Conservation (phyloP, 2,329 filamentous ascomycete genomes). For the Grosmannia serpens region DNA sequence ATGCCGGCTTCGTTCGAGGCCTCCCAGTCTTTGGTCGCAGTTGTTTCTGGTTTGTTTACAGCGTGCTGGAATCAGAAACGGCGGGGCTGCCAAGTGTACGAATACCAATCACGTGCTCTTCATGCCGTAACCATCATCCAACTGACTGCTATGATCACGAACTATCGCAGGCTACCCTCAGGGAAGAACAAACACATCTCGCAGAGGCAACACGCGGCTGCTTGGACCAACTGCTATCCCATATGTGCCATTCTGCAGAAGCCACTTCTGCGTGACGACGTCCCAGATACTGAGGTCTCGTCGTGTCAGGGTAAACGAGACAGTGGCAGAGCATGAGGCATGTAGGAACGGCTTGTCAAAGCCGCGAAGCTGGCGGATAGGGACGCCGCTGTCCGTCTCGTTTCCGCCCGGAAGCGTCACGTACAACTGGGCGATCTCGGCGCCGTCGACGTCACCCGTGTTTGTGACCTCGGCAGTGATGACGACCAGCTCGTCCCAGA, state of each 20-base stretch:
- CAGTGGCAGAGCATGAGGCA: conserved; percentile 26
- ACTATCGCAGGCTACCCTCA: too few species aligned
- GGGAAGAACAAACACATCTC: too few species aligned
- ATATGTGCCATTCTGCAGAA: conserved; percentile 30
- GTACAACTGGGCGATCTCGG: conserved; percentile 35
- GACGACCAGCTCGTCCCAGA: conserved; percentile 32
- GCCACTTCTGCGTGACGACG: conserved; percentile 48
- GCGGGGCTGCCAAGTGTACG: too few species aligned
- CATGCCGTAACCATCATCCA: too few species aligned
- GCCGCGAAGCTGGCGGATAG: conserved; percentile 50
- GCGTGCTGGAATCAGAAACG: too few species aligned
- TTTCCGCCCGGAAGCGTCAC: conserved; percentile 26
- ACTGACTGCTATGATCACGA: too few species aligned
- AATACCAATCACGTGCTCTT: too few species aligned
- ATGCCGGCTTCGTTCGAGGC: too few species aligned
- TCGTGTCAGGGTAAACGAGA: conserved; percentile 45
- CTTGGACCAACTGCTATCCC: conserved; percentile 29
- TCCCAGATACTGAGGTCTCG: conserved; percentile 60
- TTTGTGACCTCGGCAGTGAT: conserved; percentile 29
- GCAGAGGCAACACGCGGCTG: too few species aligned
- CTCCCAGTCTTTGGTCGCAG: too few species aligned
- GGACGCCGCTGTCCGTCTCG: conserved; percentile 19
- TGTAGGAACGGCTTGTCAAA: conserved; percentile 49
- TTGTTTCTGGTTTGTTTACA: too few species aligned
- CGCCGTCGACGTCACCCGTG: conserved; percentile 26